Base-by-base conservation (phyloP, 2,329 filamentous ascomycete genomes). In the Gaeumannomyces tritici region DNA sequence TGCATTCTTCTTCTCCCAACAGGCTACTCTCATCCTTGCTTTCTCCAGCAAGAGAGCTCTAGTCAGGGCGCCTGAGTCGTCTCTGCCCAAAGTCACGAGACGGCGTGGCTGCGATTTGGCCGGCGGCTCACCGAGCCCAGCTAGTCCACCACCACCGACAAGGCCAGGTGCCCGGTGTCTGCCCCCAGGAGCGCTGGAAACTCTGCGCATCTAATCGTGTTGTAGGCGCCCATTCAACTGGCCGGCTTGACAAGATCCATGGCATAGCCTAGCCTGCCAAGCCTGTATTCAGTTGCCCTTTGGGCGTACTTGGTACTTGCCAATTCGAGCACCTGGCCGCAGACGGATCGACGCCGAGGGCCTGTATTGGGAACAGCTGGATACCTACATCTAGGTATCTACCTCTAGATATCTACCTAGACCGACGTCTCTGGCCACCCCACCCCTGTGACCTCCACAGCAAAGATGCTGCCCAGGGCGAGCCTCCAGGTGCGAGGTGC, bases 401-500 rank as follows among this genome's bases (percentile, higher is more conserved):
- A n/a, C n/a, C n/a, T 11, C n/a, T 33, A 12, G 31, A 33, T 33
- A 33, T 8, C 31, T 33, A 33, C 2, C 31, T 11, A 33, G 31
- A 12, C 12, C 21, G 42, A 51, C 13, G 24, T 51, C 42, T 51
- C n/a, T 51, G 42, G 21, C 42, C 42, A 24, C 21, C 42, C 21
- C 42, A n/a, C 42, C 21, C 21, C 24, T 21, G 42, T n/a, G 42
- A 24, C 21, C 42, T 24, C 8, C 42, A 51, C 42, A 24, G 21
- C 8, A 21, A 51, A 3, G 4, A 21, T 8, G 42, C 8, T 51
- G 42, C 42, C 42, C 51, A 74, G 73, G 73, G 68, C 71, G 12
- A 70, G 65, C 31, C 65, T 74, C 18, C 69, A 70, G 59, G 72
- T 74, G 33, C 68, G 70, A 35, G 69, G 68, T 24, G 65, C 71